A percentile compares a stretch with the other conserved stretches of the same genome.
Evolutionary conservation across 176 grass and related monocot genomes (phyloP).

Genomic region (Stipa capillata): DNA sequence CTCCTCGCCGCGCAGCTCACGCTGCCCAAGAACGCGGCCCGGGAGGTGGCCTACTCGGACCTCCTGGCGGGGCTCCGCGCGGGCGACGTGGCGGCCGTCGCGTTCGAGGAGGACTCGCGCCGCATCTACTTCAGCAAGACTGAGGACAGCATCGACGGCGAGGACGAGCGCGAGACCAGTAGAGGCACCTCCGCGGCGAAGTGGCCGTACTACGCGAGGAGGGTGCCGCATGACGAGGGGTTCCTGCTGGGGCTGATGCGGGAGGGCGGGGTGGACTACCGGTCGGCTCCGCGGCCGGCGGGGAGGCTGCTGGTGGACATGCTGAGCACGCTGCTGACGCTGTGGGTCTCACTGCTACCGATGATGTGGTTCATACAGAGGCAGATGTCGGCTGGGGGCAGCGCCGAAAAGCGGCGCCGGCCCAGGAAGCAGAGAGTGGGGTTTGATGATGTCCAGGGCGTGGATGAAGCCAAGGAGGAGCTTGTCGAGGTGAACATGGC

Average conservation of each 20-base stretch:
- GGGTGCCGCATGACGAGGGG: slow-evolving; percentile 73
- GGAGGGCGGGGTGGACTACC: slow-evolving; percentile 55
- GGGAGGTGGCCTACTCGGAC: slow-evolving; percentile 74
- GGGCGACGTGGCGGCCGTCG: slow-evolving; percentile 35
- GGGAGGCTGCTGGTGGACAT: slow-evolving; percentile 52
- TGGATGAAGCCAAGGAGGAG: slow-evolving; percentile 79
- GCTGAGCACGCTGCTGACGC: slow-evolving; percentile 58
- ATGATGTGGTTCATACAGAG: slow-evolving; percentile 88
- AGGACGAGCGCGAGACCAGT: not conserved
- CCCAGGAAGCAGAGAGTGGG: slow-evolving; percentile 47
- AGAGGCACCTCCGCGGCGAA: slow-evolving; percentile 13
- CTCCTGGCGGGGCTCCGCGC: slow-evolving; percentile 53
- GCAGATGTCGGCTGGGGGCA: slow-evolving; percentile 51
- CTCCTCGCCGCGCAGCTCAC: slow-evolving; percentile 40
- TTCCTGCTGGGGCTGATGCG: slow-evolving; percentile 80
- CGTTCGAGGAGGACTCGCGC: slow-evolving; percentile 84
- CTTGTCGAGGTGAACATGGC: slow-evolving; percentile 56
- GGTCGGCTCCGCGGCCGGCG: slow-evolving; percentile 56
- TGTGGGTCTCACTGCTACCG: slow-evolving; percentile 84
- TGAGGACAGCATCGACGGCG: not conserved
- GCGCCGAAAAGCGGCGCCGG: slow-evolving; percentile 31
- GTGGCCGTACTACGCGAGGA: slow-evolving; percentile 65
- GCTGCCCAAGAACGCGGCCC: slow-evolving; percentile 40
- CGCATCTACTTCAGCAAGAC: slow-evolving; percentile 69
- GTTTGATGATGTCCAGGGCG: slow-evolving; percentile 84